Evolutionary conservation across 176 grass and related monocot genomes (phyloP).

Genomic region (Carex cristatella): DNA sequence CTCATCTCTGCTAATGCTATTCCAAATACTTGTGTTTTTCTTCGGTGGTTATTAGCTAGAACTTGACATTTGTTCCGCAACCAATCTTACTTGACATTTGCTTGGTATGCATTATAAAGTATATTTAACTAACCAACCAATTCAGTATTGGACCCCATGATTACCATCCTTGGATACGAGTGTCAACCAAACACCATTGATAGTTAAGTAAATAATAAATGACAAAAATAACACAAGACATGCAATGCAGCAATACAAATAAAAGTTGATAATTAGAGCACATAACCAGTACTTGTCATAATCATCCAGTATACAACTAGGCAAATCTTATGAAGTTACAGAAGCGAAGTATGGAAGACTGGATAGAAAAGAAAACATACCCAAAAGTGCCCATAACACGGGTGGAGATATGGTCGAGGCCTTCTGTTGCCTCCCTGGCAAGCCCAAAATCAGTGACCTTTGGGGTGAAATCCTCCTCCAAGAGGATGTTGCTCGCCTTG

Average conservation of each 20-base stretch:
- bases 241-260: neutral
- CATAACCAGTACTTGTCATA: neutral
- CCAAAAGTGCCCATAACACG: slow-evolving; percentile 97
- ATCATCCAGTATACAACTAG: neutral
- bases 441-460: slow-evolving; percentile 98
- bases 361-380: slow-evolving; percentile 37
- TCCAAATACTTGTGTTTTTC: neutral
- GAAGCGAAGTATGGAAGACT: neutral
- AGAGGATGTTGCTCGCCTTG: slow-evolving; percentile 85
- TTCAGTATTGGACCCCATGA: neutral
- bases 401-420: slow-evolving; percentile 65
- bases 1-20: neutral
- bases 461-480: slow-evolving; percentile 93
- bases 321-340: neutral
- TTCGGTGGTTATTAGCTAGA: neutral
- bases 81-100: neutral
- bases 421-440: slow-evolving; percentile 88
- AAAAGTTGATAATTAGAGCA: neutral
- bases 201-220: neutral
- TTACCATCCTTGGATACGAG: neutral
- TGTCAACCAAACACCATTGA: neutral
- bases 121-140: neutral
- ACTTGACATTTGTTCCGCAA: neutral
- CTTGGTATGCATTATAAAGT: neutral
- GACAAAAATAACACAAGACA: neutral